Base-by-base conservation (phyloP, 305 asterid species). In the Fraxinus platypoda region DNA sequence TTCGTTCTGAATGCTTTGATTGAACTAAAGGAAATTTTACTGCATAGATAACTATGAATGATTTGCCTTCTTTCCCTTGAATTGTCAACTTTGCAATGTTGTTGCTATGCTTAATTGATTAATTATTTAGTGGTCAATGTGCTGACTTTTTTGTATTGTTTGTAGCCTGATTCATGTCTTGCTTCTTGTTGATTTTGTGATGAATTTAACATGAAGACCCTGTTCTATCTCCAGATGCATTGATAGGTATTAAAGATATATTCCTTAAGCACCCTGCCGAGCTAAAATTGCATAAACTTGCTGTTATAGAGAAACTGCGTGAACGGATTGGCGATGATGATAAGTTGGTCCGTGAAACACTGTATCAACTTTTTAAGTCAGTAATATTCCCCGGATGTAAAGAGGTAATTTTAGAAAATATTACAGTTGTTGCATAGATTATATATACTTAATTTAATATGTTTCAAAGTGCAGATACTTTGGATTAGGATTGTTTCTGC, bases 261-360 rank as follows among this genome's bases (percentile, higher is more conserved):
- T 87, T 96, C 88, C 86, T 85, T 81, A 92, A 89, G 57, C 84
- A 93, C 85, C 98, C 98, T 62, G 84, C 77, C 84, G 99, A 94
- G 88, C 80, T 96, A 92, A 93, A 90, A 95, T 86, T 91, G 83
- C 97, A 94, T 88, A 94, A 91, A 85, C 91, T 94, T 80, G 94
- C 98, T 84, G 91, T 94, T 79, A 82, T 94, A 62, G 98, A 94
- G 85, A 96, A 93, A 85, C 91, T 96, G 78, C 97, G 99, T 73
- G 98, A 93, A 79, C 97, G 98, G 49, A 93, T 96, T 75, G 90
- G 93, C 80, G 99, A 96, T 86, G 97, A 90, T 78, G 97, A 96
- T 86, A 94, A 91, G 84, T 76, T 88, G 78, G 98, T 94, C 71
- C 95, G 98, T 21, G 99, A 94, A 87, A 85, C 92, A 19, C 90